Percentiles rank a stretch among this genome's conserved stretches.
phyloP scores from a whole-genome alignment of 2,329 filamentous ascomycete species.

The Tympanopsis confertula region DNA sequence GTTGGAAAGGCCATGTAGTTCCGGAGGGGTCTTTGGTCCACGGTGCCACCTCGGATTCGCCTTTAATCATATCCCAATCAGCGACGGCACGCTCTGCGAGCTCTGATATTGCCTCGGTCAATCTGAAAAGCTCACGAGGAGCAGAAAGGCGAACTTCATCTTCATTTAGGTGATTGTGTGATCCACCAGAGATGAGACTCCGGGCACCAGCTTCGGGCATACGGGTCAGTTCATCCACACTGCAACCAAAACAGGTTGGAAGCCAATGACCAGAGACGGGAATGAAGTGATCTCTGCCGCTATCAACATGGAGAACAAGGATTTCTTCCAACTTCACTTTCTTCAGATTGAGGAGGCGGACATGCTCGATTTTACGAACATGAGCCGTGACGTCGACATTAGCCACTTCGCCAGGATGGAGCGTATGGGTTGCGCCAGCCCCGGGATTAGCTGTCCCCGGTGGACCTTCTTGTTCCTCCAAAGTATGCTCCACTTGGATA shows the following conservation, averaged over 20 bases:
- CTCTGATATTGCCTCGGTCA: slow-evolving; percentile 67
- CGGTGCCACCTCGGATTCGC: slow-evolving; percentile 8
- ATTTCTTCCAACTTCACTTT: slow-evolving; percentile 66
- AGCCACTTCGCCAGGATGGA: slow-evolving; percentile 77
- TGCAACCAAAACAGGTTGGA: slow-evolving; percentile 71
- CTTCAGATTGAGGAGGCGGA: slow-evolving; percentile 62
- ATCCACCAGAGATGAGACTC: slow-evolving; percentile 32
- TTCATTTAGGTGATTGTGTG: slow-evolving; percentile 32
- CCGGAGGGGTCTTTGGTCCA: slow-evolving; percentile 35
- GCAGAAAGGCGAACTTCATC: slow-evolving; percentile 62
- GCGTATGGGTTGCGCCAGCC: slow-evolving; percentile 62
- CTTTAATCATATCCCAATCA: slow-evolving; percentile 50
- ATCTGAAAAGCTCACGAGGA: slow-evolving; percentile 76
- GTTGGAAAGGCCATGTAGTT: slow-evolving; percentile 47
- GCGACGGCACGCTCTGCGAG: slow-evolving; percentile 44
- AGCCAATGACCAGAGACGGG: slow-evolving; percentile 69
- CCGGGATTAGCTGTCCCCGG: too few species aligned
- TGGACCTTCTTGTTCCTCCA: too few species aligned
- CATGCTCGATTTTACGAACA: slow-evolving; percentile 50
- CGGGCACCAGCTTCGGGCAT: slow-evolving; percentile 64
- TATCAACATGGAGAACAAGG: slow-evolving; percentile 69
- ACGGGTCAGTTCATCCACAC: slow-evolving; percentile 76
- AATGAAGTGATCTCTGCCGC: slow-evolving; percentile 85
- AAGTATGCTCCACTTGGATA: neutral
- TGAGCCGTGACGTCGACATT: slow-evolving; percentile 57